Conservation (phyloP, 108 stramenopile species). For the Nitzschia sp. region DNA sequence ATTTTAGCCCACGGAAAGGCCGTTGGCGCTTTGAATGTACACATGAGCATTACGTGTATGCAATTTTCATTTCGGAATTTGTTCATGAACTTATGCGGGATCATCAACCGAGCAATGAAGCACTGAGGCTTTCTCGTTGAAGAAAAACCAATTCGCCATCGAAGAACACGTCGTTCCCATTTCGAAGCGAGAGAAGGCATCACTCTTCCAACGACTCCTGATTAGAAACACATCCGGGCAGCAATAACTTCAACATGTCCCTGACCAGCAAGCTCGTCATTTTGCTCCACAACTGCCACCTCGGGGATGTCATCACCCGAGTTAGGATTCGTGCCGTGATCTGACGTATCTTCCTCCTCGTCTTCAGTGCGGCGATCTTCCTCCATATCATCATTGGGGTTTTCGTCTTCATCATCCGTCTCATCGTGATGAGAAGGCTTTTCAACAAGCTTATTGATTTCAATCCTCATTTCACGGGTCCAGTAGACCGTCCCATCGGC, state of each 20-base stretch:
- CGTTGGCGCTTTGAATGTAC: no score
- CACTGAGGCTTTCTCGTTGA: no score
- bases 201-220: no score
- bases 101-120: no score
- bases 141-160: no score
- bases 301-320: not conserved
- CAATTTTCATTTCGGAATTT: no score
- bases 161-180: no score
- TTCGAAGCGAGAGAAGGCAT: no score
- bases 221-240: conserved; percentile 29
- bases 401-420: conserved; percentile 11
- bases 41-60: no score
- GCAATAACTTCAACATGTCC: conserved; percentile 25
- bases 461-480: conserved; percentile 16
- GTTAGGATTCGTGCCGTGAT: not conserved
- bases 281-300: not conserved
- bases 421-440: not conserved
- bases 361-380: not conserved
- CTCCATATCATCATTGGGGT: not conserved
- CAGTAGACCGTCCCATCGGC: conserved; percentile 10
- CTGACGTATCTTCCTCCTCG: not conserved
- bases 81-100: no score
- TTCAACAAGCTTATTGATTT: not conserved
- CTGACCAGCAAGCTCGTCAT: conserved; percentile 19
- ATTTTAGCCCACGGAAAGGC: no score